These are phyloP conservation scores for Aspergillus candidus DNA, from an alignment of 2,329 filamentous ascomycete species.

Conservation along the genomic window DNA sequence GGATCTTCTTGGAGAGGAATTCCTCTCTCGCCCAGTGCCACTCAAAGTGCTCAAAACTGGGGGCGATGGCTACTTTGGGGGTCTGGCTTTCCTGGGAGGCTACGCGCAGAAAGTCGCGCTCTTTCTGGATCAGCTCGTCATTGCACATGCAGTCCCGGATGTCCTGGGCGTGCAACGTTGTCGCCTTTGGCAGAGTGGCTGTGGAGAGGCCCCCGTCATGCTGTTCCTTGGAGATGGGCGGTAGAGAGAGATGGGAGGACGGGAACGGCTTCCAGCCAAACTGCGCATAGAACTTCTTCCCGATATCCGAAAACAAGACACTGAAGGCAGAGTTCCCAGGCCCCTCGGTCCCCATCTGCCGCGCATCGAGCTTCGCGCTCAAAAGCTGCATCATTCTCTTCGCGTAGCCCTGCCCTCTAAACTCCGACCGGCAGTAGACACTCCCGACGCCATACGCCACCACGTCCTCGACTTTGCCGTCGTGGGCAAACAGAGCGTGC, in stretches of 20 bases:
- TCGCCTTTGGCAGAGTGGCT: conserved; percentile 23
- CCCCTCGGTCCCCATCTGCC: conserved; percentile 43
- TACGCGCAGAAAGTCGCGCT: conserved; percentile 57
- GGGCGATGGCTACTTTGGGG: conserved; percentile 60
- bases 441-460: conserved; percentile 67
- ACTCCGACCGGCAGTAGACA: conserved; percentile 66
- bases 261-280: conserved; percentile 71
- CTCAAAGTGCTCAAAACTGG: conserved; percentile 60
- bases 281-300: conserved; percentile 71
- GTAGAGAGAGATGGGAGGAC: conserved; percentile 65
- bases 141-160: conserved; percentile 45
- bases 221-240: conserved; percentile 31
- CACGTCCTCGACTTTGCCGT: conserved; percentile 51
- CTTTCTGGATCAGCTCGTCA: conserved; percentile 57
- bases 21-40: conserved; percentile 82
- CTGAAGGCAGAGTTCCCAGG: conserved; percentile 56
- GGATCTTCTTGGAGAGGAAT: conserved; percentile 62
- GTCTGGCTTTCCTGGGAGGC: conserved; percentile 35
- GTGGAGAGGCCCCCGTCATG: conserved; percentile 15
- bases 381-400: conserved; percentile 67
- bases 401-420: conserved; percentile 69
- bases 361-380: conserved; percentile 47
- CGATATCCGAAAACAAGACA: conserved; percentile 80
- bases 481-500: conserved; percentile 39
- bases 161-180: conserved; percentile 28